Conservation (phyloP, 1,284 basidiomycete genomes). For the Ceratobasidium sp. region DNA sequence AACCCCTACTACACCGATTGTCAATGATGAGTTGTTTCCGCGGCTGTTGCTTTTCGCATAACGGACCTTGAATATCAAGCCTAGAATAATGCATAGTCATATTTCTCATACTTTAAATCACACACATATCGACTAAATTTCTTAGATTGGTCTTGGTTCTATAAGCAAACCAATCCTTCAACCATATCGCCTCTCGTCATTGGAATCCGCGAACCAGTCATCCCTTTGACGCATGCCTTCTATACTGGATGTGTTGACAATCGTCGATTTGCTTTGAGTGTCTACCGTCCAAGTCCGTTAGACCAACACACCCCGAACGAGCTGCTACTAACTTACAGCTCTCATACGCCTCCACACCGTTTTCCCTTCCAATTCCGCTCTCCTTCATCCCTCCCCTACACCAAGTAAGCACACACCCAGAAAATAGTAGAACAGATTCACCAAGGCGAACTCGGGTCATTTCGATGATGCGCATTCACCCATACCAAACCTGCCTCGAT, state of each 20-base stretch:
- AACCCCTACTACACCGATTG: too few relatives aligned
- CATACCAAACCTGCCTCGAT: constrained; percentile 79
- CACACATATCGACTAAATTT: too few relatives aligned
- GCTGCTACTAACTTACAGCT: constrained; percentile 63
- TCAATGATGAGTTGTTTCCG: too few relatives aligned
- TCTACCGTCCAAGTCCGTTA: constrained; percentile 53
- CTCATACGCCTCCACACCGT: constrained; percentile 77
- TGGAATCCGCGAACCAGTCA: constrained; percentile 76
- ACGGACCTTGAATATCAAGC: too few relatives aligned
- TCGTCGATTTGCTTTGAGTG: constrained; percentile 79
- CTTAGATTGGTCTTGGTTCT: neutral
- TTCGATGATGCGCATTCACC: constrained; percentile 86
- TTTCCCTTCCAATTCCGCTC: constrained; percentile 81
- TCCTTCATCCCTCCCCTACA: constrained; percentile 83
- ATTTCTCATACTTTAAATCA: neutral
- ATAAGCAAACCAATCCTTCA: constrained; percentile 45
- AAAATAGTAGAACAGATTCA: constrained; percentile 48
- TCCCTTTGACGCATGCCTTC: constrained; percentile 64
- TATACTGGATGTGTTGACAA: constrained; percentile 68
- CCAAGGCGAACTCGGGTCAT: constrained; percentile 87
- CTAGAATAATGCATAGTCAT: too few relatives aligned
- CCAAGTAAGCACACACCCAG: constrained; percentile 1
- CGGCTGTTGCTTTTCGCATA: too few relatives aligned
- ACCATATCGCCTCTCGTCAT: constrained; percentile 62
- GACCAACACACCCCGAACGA: neutral